Conservation (phyloP, 1,284 basidiomycete species). For the Trametes sp. region DNA sequence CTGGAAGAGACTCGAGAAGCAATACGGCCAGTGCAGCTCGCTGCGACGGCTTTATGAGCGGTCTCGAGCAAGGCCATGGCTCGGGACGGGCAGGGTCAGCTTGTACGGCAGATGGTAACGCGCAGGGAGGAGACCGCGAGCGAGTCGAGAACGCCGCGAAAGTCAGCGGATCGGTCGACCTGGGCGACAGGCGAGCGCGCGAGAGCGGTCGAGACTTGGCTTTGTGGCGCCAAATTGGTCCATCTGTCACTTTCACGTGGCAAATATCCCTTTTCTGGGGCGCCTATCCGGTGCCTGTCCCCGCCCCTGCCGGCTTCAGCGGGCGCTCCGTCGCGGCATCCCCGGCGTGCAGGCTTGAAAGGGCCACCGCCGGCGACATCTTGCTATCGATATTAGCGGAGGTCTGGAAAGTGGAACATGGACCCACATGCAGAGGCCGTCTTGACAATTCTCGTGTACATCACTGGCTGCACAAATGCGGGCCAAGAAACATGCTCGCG, state of each 20-base stretch:
- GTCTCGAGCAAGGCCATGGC: constrained; percentile 20
- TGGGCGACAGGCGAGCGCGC: constrained; percentile 25
- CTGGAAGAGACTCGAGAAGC: constrained; percentile 4
- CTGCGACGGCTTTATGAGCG: constrained; percentile 24
- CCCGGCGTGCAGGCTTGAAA: too few relatives aligned
- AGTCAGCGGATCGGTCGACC: constrained; percentile 27
- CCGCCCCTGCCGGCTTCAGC: too few relatives aligned
- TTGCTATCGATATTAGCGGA: too few relatives aligned
- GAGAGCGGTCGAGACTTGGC: constrained; percentile 30
- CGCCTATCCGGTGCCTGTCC: constrained; percentile 16
- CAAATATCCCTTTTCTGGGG: constrained; percentile 1
- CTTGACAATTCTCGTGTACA: constrained; percentile 1
- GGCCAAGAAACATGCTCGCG: too few relatives aligned
- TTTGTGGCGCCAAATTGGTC: constrained; percentile 19
- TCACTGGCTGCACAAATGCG: neutral
- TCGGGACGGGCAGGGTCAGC: constrained; percentile 32
- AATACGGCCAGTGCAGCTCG: neutral
- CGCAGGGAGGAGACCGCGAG: constrained; percentile 17
- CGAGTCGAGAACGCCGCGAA: constrained; percentile 26
- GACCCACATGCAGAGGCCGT: neutral
- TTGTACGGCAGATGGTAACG: constrained; percentile 24
- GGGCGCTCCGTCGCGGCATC: too few relatives aligned
- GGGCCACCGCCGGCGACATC: too few relatives aligned
- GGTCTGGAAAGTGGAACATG: too few relatives aligned
- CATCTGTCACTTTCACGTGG: constrained; percentile 22